These are phyloP conservation scores for Tuber microsphaerosporum DNA, from an alignment of 495 filamentous ascomycete species.

Conservation along the genomic window DNA sequence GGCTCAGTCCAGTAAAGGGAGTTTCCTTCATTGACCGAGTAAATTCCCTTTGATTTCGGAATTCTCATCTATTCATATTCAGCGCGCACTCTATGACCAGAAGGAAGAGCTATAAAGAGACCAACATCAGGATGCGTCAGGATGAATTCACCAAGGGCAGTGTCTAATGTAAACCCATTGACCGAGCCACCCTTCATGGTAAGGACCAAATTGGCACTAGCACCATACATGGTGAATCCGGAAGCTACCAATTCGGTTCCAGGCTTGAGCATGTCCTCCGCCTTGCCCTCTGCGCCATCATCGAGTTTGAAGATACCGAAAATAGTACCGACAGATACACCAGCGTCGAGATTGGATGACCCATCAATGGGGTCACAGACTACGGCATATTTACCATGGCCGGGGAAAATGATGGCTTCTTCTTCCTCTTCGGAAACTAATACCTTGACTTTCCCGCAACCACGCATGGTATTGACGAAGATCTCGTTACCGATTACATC, in stretches of 20 bases:
- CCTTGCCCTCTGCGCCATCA: constrained; percentile 59
- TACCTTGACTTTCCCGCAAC: constrained; percentile 78
- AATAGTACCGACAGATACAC: constrained; percentile 96
- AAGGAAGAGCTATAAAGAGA: background rate
- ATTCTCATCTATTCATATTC: constrained; percentile 58
- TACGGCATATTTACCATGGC: constrained; percentile 86
- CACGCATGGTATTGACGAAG: constrained; percentile 89
- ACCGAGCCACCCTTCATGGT: constrained; percentile 91
- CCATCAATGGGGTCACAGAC: constrained; percentile 98
- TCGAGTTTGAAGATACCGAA: constrained; percentile 88
- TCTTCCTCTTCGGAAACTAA: constrained; percentile 97
- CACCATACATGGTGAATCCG: constrained; percentile 99
- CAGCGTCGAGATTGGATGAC: constrained; percentile 92
- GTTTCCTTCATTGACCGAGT: constrained; percentile 98
- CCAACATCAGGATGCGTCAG: constrained; percentile 74
- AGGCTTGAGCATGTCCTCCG: constrained; percentile 77
- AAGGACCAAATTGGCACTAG: constrained; percentile 89
- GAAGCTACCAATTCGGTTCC: constrained; percentile 86
- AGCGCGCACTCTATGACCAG: constrained; percentile 2
- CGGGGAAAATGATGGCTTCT: constrained; percentile 76
- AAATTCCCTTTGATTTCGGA: constrained; percentile 72
- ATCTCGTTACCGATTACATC: constrained; percentile 98
- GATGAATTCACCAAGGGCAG: constrained; percentile 95
- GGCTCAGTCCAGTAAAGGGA: constrained; percentile 89
- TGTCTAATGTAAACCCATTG: constrained; percentile 96